Evolutionary conservation across 768 basidiomycete species (phyloP), one percentile per base, ranked within the genome.

Genomic region (Boletus vinaceobasis): DNA sequence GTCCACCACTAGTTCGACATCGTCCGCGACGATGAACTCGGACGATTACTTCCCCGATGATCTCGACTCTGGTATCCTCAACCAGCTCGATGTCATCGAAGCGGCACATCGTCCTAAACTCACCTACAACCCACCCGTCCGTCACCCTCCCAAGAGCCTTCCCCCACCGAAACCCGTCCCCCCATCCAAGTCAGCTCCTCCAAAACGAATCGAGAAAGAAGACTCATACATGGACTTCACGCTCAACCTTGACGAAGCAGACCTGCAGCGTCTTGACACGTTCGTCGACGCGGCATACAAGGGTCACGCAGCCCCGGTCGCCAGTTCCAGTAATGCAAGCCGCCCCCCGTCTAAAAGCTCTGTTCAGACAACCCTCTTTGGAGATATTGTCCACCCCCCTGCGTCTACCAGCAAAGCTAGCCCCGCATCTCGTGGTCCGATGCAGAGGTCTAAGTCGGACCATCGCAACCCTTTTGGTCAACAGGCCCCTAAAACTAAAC

Each of bases 11-110:
- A 52, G 37, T 17, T 56, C 32, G 19, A 48, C 52, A 38, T 42
- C 55, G 40, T 11, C 46, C 52, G 14, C 9, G 29, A 58, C 61
- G 57, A 89, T 91, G 88, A 87, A 84, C 75, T 89, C 87, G 35
- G 88, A 89, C 73, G 85, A 78, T 39, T 89, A 85, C 65, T 91
- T 87, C 65, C 80, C 82, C 57, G 84, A 83, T 57, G 85, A 86
- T 5, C 60, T 87, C 37, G 80, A 90, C 69, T 79, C 79, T 42
- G 80, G 77, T 35, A 77, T 81, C 4, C 63, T 90, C 7, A 71
- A 78, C 36, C 77, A 87, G 63, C 76, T 92, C 23, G 85, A 88
- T 63, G 78, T 81, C 19, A 84, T 93, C 43, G 88, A 92, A 71
- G 83, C 86, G 10, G 77, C 81, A 15, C 77, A 82, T 64, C 59